A percentile compares a stretch with the other conserved stretches of the same genome.
Evolutionary conservation across 257 asterid species (phyloP).

Genomic region (Solanum clarkiae): DNA sequence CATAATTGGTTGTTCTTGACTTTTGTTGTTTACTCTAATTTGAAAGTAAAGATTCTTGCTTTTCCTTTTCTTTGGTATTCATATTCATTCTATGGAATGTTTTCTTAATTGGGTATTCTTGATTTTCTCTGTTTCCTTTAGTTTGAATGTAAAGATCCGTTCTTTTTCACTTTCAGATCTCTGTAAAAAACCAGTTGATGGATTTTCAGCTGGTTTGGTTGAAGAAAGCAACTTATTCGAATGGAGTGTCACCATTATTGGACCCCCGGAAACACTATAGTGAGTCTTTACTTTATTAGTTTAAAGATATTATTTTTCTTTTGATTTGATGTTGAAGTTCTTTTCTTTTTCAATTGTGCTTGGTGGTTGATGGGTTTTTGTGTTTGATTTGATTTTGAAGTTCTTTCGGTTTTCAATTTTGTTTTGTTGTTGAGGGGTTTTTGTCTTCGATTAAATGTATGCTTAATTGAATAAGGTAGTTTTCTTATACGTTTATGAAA

Average conservation of each 20-base stretch:
- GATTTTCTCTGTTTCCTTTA: neutral
- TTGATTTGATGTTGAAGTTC: neutral
- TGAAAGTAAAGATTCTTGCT: neutral
- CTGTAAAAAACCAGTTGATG: slow-evolving; percentile 80
- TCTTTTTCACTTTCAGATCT: slow-evolving; percentile 46
- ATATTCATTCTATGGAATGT: neutral
- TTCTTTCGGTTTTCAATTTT: neutral
- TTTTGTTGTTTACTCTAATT: neutral
- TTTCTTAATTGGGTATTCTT: neutral
- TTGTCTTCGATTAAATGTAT: neutral
- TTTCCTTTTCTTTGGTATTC: neutral
- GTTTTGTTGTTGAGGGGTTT: neutral
- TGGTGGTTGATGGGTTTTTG: neutral
- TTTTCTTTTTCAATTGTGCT: neutral
- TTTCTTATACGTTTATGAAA: neutral
- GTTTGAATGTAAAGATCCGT: neutral
- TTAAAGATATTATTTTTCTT: neutral
- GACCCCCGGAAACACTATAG: slow-evolving; percentile 97
- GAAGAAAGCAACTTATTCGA: slow-evolving; percentile 80
- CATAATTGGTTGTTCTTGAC: neutral
- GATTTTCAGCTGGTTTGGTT: slow-evolving; percentile 93
- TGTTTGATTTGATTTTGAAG: neutral
- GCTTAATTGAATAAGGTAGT: neutral
- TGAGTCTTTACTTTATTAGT: slow-evolving; percentile 21
- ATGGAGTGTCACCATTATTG: slow-evolving; percentile 95